Evolutionary conservation across 2,329 filamentous ascomycete species (phyloP), one percentile per base, ranked within the genome.

Genomic region (Taxawa tesnikishii): DNA sequence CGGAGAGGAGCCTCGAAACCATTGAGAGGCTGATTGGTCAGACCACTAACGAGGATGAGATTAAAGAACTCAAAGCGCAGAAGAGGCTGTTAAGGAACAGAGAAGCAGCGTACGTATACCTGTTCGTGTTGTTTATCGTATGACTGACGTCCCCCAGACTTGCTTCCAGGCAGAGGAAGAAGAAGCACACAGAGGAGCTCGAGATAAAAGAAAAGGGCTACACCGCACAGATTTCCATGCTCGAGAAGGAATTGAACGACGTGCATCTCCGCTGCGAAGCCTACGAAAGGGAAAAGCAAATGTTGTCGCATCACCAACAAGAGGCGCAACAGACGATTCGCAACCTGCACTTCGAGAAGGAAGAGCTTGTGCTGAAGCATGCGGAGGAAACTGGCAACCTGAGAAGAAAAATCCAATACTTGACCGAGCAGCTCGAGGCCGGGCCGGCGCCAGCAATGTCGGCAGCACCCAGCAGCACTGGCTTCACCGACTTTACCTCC

Each of bases 41-140:
- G 59, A 88, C 84, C 21, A 84, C 75, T 34, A 80, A 92, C 56
- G 88, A 96, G 50, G 77, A 90, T 43, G 80, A 93, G 64, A 82
- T 94, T 65, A 96, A 94, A 69, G 87, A 96, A 63, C 70, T 98
- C 50, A 98, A 98, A 73, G 85, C 94, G 56, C 90, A 94, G 60
- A 96, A 96, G 69, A 79, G 90, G 39, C 68, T 98, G 40, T 68
- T 98, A 41, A 75, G 90, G 51, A 98, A 98, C 62, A 77, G 90
- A 50, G 88, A 96, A 65, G 90, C 90, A 60, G 90, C 90, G 84
- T 94, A 76, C 51, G 65, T 62, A 44, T 45, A 37, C 32, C 28
- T 14, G 15, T 7, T 27, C 29, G 26, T 42, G 42, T 34, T 31
- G 27, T 15, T 16, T n/a, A 31, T 29, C 34, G 29, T 18, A 7